Base-by-base conservation (phyloP, 2,329 filamentous ascomycete genomes). In the Colletotrichum plurivorum region DNA sequence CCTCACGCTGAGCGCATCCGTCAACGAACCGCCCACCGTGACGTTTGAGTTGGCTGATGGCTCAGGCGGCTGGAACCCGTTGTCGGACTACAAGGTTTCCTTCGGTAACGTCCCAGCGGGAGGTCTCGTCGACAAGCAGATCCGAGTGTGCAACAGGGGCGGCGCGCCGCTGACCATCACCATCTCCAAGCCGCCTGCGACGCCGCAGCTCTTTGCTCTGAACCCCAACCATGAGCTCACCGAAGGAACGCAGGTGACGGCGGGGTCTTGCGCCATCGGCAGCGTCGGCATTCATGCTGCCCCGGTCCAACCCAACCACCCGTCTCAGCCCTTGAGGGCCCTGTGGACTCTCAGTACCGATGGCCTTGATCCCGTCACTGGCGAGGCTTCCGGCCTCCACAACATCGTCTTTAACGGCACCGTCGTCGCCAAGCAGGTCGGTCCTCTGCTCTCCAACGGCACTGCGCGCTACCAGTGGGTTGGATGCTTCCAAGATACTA, bases 261-360 rank as follows among this genome's bases (percentile, higher is more conserved):
- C 75, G 2, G 76, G 76, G 10, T 48, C 71, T 16, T 80, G 78
- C 48, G 76, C 77, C 10, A 63, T 72, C 2, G 79, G 75, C 18
- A 75, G 74, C 13, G 75, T 80, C 0, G 76, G 76, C 4, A 77
- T 80, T 51, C 75, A 76, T 53, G 73, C 77, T 3, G 73, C 74
- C 7, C 72, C 76, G 0, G 62, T 77, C 2, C 76, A 77, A 25
- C 76, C 76, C 1, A 77, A 79, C 54, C 73, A 73, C n/a, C 74
- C 73, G 4, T 69, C 73, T 10, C 77, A 79, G 46, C 57, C 68
- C 15, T 71, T 79, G 2, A 73, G 70, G 1, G 75, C 75, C 45
- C 55, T 73, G 4, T 84, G 82, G 82, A 80, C 78, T 5, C 71
- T 84, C 56, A 84, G 82, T 65, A 79, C 78, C 2, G 80, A 83